Base-by-base conservation (phyloP, 2,329 filamentous ascomycete species). In the Cercospora sp. region DNA sequence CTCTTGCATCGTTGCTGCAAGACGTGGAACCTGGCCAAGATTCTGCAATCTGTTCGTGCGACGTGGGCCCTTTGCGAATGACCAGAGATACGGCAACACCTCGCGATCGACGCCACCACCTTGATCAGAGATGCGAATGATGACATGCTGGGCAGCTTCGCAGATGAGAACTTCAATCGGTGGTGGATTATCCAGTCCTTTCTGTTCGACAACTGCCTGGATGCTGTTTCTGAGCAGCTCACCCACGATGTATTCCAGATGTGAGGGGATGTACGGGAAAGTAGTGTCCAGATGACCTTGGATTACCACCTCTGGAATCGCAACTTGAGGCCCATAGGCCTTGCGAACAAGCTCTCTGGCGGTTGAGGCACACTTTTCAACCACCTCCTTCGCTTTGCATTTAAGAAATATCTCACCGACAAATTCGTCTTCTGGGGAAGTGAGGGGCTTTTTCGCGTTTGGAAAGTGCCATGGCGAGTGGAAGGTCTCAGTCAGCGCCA, bases 211-310 rank as follows among this genome's bases (percentile, higher is more conserved):
- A 42, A 95, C 89, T 20, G 94, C 94, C 80, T 98, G 94, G 16
- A 99, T 92, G 0, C 93, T 96, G 81, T 99, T 99, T 42, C 95
- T 90, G 26, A 99, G 85, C 23, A 99, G 88, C 82, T 99, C 95
- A 62, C 95, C 94, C 66, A 99, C 88, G 74, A 99, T 97, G 80
- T 99, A 99, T 81, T 99, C 94, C 62, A 99, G 87, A 78, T 98
- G 95, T 76, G 90, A 95, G 62, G 97, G 87, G 71, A 99, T 98
- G 76, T 97, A 99, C 1, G 96, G 95, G 77, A 99, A 99, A 33
- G 90, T 97, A 4, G 94, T 94, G 31, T 92, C 89, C 2, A 95
- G 84, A 77, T 99, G 93, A 23, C 96, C 95, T 70, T 91, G 87
- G 66, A 99, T 85, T 58, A 86, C 88, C 79, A 99, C 91, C 71